Evolutionary conservation across 1,139 yeast species (phyloP).

Genomic region (Yamadazyma siamensis): DNA sequence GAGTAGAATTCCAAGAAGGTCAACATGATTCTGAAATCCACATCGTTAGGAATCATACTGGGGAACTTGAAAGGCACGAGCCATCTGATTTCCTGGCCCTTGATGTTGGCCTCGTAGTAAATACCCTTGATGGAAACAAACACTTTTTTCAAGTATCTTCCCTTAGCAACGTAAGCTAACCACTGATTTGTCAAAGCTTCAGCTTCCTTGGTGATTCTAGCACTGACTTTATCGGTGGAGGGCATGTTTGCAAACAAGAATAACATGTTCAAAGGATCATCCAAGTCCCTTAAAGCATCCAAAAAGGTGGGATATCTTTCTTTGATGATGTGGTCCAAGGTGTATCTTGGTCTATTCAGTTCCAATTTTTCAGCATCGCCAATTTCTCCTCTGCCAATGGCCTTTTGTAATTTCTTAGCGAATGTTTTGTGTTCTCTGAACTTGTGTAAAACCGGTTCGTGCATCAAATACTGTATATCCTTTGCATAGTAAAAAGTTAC

Average conservation of each 20-base stretch:
- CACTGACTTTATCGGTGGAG: constrained; percentile 79
- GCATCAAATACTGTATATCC: constrained; percentile 91
- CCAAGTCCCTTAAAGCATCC: constrained; percentile 90
- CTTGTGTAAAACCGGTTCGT: constrained; percentile 89
- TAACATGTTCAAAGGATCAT: constrained; percentile 93
- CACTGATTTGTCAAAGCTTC: constrained; percentile 87
- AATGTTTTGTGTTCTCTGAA: constrained; percentile 96
- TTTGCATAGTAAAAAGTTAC: constrained; percentile 91
- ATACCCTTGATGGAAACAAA: constrained; percentile 97
- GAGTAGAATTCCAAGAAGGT: constrained; percentile 95
- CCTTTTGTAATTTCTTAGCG: constrained; percentile 84
- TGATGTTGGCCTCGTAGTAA: constrained; percentile 84
- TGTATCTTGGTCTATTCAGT: constrained; percentile 75
- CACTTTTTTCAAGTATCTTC: constrained; percentile 77
- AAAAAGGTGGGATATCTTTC: constrained; percentile 94
- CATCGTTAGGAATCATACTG: constrained; percentile 88
- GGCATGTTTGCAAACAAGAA: constrained; percentile 94
- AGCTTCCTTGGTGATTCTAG: constrained; percentile 82
- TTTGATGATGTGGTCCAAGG: constrained; percentile 84
- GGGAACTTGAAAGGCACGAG: constrained; percentile 96
- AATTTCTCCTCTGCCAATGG: constrained; percentile 89
- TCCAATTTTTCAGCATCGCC: constrained; percentile 85
- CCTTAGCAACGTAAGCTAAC: constrained; percentile 90
- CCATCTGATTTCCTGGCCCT: constrained; percentile 95
- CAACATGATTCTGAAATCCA: constrained; percentile 95